These are phyloP conservation scores for Phytopythium vexans DNA, from an alignment of 352 stramenopile genomes.

Conservation along the genomic window DNA sequence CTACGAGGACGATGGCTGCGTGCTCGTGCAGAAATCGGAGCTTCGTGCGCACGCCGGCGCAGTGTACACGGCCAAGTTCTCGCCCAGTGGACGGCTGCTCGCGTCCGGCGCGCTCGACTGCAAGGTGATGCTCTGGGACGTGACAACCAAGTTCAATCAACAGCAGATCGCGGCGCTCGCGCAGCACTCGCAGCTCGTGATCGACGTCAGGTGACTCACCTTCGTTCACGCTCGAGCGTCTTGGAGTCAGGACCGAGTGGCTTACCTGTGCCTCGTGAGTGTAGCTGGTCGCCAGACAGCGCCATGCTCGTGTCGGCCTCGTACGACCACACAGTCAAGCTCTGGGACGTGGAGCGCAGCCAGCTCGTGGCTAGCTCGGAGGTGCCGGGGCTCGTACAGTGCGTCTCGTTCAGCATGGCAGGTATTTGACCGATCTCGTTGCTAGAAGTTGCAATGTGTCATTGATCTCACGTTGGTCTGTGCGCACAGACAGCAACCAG, in stretches of 20 bases:
- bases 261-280: no score
- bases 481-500: constrained; percentile 64
- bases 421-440: constrained; percentile 37
- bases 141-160: constrained; percentile 88
- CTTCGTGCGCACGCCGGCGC: constrained; percentile 69
- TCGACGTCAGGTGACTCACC: constrained; percentile 77
- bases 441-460: no score
- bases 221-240: no score
- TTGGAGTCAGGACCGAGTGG: no score
- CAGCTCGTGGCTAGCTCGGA: constrained; percentile 58
- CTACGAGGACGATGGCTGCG: constrained; percentile 58
- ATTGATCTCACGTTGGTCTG: constrained; percentile 7
- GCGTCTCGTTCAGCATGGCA: constrained; percentile 77
- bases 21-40: constrained; percentile 82
- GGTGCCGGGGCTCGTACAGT: constrained; percentile 80
- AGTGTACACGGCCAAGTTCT: constrained; percentile 88
- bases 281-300: constrained; percentile 75
- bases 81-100: constrained; percentile 73
- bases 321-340: constrained; percentile 87
- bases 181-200: constrained; percentile 80
- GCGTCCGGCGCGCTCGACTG: constrained; percentile 79
- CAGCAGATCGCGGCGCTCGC: constrained; percentile 74
- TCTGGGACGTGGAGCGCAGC: constrained; percentile 85
- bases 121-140: constrained; percentile 83
- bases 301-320: constrained; percentile 67